Percentiles rank a stretch among this genome's conserved stretches.
Evolutionary conservation across 148 eudicot genomes (phyloP).

Genomic region (Polygonum maritimum): DNA sequence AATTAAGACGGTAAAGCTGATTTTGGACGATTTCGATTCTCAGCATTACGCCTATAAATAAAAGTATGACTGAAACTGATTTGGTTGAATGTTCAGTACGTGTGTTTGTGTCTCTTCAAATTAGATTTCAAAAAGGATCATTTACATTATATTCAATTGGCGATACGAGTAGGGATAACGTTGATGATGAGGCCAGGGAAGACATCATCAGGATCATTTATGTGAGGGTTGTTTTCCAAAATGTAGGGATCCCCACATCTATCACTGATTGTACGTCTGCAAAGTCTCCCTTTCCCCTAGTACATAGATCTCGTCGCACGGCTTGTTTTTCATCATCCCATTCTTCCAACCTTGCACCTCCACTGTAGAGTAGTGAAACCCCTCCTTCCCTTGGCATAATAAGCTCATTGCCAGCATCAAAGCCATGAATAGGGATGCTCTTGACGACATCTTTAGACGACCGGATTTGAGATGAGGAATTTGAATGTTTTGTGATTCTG

Average conservation of each 20-base stretch:
- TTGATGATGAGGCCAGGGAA: slow-evolving; percentile 70
- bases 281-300: slow-evolving; percentile 73
- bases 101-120: neutral
- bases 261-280: slow-evolving; percentile 46
- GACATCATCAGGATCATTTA: slow-evolving; percentile 76
- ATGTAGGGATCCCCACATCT: slow-evolving; percentile 81
- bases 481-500: too few relatives aligned
- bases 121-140: too few relatives aligned
- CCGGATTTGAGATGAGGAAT: neutral
- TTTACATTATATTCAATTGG: neutral
- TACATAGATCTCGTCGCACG: slow-evolving; percentile 72
- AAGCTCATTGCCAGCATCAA: neutral
- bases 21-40: neutral
- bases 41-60: neutral
- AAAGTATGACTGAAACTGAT: neutral
- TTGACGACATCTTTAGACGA: neutral
- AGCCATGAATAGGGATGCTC: neutral
- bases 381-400: neutral
- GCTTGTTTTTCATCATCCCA: slow-evolving; percentile 8
- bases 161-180: slow-evolving; percentile 33
- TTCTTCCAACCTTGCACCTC: neutral
- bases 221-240: slow-evolving; percentile 75
- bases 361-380: neutral
- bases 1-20: neutral
- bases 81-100: neutral